A percentile compares a stretch with the other conserved stretches of the same genome.
phyloP scores from a whole-genome alignment of 2,329 filamentous ascomycete genomes.

The Pezicula radicicola region DNA sequence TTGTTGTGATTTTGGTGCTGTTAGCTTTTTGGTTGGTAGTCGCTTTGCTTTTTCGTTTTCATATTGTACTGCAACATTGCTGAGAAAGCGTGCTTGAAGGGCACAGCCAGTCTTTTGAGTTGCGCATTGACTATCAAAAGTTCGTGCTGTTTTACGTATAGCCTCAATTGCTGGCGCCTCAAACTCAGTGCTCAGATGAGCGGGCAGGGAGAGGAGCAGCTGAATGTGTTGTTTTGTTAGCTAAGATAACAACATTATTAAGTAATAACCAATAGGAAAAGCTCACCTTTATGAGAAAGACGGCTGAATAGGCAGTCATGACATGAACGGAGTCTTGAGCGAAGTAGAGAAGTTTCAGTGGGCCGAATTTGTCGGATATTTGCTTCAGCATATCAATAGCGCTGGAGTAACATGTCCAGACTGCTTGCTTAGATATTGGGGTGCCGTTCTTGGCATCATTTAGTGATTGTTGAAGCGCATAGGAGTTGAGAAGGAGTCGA shows the following conservation, averaged over 20 bases:
- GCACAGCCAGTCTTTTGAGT: conserved; percentile 25
- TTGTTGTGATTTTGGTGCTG: background rate
- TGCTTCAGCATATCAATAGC: conserved; percentile 31
- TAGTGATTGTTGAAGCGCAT: conserved; percentile 31
- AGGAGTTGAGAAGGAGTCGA: conserved; percentile 33
- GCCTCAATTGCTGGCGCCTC: conserved; percentile 11
- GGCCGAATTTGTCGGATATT: conserved; percentile 22
- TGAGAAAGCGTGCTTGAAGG: conserved; percentile 30
- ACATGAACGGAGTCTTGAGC: conserved; percentile 39
- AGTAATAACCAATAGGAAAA: too few relatives aligned
- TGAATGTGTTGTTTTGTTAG: background rate
- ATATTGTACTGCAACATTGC: conserved; percentile 20
- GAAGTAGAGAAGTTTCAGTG: conserved; percentile 33
- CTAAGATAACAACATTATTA: background rate
- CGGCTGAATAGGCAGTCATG: conserved; percentile 39
- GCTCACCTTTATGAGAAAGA: conserved; percentile 34
- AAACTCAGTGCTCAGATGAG: conserved; percentile 10
- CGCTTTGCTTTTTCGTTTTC: conserved; percentile 4
- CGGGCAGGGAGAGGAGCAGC: conserved; percentile 17
- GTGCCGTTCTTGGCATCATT: conserved; percentile 15
- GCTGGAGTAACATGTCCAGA: conserved; percentile 30
- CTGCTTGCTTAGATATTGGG: conserved; percentile 26
- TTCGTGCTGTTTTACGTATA: conserved; percentile 11
- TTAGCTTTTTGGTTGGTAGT: background rate
- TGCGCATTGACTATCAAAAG: conserved; percentile 27